phyloP scores from a whole-genome alignment of 2,329 filamentous ascomycete species.

The Colletotrichum melonis region DNA sequence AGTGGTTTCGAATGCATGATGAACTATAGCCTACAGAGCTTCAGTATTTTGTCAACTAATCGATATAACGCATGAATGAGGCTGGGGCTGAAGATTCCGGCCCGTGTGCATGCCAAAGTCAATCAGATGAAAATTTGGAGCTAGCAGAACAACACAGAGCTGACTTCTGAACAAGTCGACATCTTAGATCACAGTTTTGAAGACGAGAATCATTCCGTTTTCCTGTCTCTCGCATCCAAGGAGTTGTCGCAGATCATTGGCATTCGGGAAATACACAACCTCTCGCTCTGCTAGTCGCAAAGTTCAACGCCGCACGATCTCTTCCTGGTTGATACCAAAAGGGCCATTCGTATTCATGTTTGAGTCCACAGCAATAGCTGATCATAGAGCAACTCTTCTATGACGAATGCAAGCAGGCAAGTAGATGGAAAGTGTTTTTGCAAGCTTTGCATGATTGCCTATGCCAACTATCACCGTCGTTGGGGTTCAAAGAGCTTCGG shows the following conservation, averaged over 20 bases:
- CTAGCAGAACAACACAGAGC: background rate
- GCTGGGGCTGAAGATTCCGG: background rate
- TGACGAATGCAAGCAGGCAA: background rate
- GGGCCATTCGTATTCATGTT: no score
- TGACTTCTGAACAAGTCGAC: background rate
- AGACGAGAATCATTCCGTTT: background rate
- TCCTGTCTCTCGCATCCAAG: background rate
- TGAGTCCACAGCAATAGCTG: background rate
- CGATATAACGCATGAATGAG: constrained; percentile 2
- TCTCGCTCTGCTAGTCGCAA: background rate
- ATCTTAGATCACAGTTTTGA: background rate
- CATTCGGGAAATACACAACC: background rate
- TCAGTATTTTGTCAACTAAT: background rate
- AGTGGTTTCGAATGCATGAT: constrained; percentile 4
- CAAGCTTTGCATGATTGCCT: background rate
- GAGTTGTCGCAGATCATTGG: background rate
- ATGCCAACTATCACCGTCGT: background rate
- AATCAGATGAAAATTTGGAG: background rate
- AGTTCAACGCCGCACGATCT: background rate
- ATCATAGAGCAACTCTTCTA: background rate
- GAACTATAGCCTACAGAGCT: background rate
- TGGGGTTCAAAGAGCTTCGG: background rate
- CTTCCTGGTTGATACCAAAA: background rate
- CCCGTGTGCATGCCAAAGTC: background rate
- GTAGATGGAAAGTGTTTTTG: background rate